Conservation (phyloP, 805 yeast species). For the Sugiyamaella chiloensis region DNA sequence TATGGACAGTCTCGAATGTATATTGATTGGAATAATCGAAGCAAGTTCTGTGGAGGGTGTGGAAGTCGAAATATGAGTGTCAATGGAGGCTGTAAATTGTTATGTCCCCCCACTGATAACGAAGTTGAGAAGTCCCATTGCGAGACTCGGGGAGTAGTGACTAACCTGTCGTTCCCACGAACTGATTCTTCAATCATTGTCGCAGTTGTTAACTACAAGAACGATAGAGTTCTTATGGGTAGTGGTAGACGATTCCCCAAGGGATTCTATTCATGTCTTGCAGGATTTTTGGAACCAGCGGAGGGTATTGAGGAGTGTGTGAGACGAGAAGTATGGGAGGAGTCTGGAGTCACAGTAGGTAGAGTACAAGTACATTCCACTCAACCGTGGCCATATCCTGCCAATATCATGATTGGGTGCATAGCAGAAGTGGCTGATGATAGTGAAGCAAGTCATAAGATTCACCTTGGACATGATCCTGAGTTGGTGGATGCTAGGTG, state of each 20-base stretch:
- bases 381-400: conserved; percentile 99
- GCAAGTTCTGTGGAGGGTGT: conserved; percentile 82
- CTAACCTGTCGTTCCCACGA: conserved; percentile 85
- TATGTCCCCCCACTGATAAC: conserved; percentile 35
- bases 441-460: conserved; percentile 32
- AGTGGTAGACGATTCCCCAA: conserved; percentile 58
- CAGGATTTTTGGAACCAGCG: conserved; percentile 95
- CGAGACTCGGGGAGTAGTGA: conserved; percentile 45
- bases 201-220: conserved; percentile 63
- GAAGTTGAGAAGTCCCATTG: conserved; percentile 30
- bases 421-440: conserved; percentile 73
- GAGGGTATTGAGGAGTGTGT: conserved; percentile 90
- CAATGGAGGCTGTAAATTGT: conserved; percentile 41
- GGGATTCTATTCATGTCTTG: conserved; percentile 78
- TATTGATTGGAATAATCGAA: conserved; percentile 77
- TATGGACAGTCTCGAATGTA: conserved; percentile 81
- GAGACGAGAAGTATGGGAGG: conserved; percentile 90
- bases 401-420: conserved; percentile 91
- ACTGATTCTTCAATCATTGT: conserved; percentile 87
- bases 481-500: conserved; percentile 85
- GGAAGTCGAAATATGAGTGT: conserved; percentile 47
- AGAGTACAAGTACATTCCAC: conserved; percentile 61
- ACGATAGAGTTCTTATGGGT: conserved; percentile 65
- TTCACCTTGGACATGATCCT: conserved; percentile 75
- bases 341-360: conserved; percentile 72